phyloP scores from a whole-genome alignment of 164 flowering plant genomes.

The Chimonanthus praecox region DNA sequence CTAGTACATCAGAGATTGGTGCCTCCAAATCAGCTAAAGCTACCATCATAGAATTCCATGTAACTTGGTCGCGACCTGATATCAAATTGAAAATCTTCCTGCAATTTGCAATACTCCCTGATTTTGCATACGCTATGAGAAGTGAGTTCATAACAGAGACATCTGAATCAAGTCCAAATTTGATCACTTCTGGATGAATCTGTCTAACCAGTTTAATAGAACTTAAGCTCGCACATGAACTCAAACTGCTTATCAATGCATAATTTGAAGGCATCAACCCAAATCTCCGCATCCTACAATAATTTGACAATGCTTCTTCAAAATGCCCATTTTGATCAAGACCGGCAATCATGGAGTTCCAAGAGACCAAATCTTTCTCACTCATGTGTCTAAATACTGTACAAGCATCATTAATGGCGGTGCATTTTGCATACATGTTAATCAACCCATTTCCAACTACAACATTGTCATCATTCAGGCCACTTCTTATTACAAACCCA shows the following conservation, averaged over 20 bases:
- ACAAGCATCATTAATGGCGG: constrained; percentile 43
- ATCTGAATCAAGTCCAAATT: constrained; percentile 71
- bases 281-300: constrained; percentile 43
- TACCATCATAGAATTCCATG: constrained; percentile 85
- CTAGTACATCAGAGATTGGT: constrained; percentile 35
- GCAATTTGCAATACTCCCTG: constrained; percentile 43
- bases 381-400: constrained; percentile 51
- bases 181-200: constrained; percentile 64
- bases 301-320: constrained; percentile 49
- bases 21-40: constrained; percentile 52
- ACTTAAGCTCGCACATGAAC: constrained; percentile 76
- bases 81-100: constrained; percentile 55
- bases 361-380: constrained; percentile 61
- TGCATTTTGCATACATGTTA: constrained; percentile 85
- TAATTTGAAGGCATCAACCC: constrained; percentile 58
- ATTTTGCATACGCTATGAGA: constrained; percentile 60
- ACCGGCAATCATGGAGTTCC: constrained; percentile 84
- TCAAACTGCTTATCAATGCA: constrained; percentile 70
- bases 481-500: constrained; percentile 50
- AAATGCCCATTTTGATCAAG: constrained; percentile 70
- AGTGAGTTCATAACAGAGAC: constrained; percentile 88
- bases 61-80: constrained; percentile 59
- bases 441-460: constrained; percentile 66
- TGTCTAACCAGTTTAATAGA: constrained; percentile 46
- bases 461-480: constrained; percentile 34